Evolutionary conservation across 805 yeast genomes (phyloP), one percentile per base, ranked within the genome.

Genomic region (Saccharomycodes ludwigii): DNA sequence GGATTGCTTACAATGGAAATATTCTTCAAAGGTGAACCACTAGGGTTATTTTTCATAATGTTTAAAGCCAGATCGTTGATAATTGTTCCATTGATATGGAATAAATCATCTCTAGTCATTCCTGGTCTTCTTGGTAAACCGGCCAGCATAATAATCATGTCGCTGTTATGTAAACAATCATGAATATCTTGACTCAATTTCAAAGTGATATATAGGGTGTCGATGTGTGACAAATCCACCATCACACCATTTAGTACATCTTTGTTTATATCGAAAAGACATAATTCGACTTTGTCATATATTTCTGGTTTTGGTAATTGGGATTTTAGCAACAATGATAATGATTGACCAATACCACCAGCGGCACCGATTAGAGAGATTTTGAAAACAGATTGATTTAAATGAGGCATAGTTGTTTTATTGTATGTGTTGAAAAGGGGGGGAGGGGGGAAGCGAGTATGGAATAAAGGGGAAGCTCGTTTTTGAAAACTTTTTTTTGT

Each of bases 91-190:
- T 86, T 86, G 67, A 93, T 86, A 69, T 82, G 78, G 77, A 86
- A 86, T 50, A 86, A 69, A 58, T 86, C 96, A 59, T 86, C 96
- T 70, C 96, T 81, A 54, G 95, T 83, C 96, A 86, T 86, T 61
- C 96, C 96, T 46, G 96, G 96, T 68, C 84, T 86, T 74, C 93
- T 82, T 68, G 94, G 96, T 36, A 86, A 93, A 68, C 96, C 96
- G 36, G 96, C 96, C 55, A 95, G 95, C 61, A 86, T 82, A 44
- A 86, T 73, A 42, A 86, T 80, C 38, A 86, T 78, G 46, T 79
- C 85, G 34, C 71, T 64, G 45, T 67, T 71, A 40, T 69, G 74
- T 43, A 86, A 73, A 33, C 95, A 88, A 44, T 66, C 66, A 51
- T 67, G 65, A 45, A 86, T 63, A 36, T 81, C 83, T 36, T 67